A percentile compares a stretch with the other conserved stretches of the same genome.
phyloP scores from a whole-genome alignment of 108 stramenopile genomes.

The Fistulifera pelliculosa region DNA sequence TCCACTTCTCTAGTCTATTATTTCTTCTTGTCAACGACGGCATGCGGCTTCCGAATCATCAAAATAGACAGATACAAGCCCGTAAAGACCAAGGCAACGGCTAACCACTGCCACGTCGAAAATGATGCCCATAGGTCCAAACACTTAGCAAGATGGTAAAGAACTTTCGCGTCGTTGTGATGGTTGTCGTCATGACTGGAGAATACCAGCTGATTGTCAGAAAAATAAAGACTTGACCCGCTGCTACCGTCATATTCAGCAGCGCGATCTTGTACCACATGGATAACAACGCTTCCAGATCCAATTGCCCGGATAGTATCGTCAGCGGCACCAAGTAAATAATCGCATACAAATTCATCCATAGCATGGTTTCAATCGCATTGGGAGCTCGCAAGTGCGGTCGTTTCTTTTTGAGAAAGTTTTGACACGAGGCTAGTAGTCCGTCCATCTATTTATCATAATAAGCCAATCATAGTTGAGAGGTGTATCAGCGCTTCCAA shows the following conservation, averaged over 20 bases:
- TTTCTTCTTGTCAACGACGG: too few species aligned
- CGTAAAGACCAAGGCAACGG: conserved; percentile 68
- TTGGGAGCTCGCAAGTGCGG: conserved; percentile 27
- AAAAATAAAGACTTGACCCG: conserved; percentile 96
- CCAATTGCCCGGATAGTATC: conserved; percentile 48
- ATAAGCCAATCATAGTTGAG: too few species aligned
- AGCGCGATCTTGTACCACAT: conserved; percentile 13
- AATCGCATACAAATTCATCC: conserved; percentile 61
- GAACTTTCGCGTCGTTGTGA: conserved; percentile 96
- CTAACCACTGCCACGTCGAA: conserved; percentile 69
- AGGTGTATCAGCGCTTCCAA: too few species aligned
- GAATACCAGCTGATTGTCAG: conserved; percentile 84
- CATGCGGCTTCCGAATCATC: too few species aligned
- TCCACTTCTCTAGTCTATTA: too few species aligned
- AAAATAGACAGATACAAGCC: conserved; percentile 70
- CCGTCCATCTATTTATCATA: conserved; percentile 80
- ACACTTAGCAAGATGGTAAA: conserved; percentile 89
- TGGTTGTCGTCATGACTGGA: conserved; percentile 84
- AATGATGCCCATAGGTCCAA: conserved; percentile 81
- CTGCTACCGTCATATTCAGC: conserved; percentile 58
- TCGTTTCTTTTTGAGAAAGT: conserved; percentile 33
- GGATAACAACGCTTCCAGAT: conserved; percentile 12
- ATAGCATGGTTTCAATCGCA: conserved; percentile 79
- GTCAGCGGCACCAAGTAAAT: conserved; percentile 60
- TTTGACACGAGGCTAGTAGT: conserved; percentile 66